These are phyloP conservation scores for Taphrina flavorubra DNA, from an alignment of 1,139 yeast species.

Conservation along the genomic window DNA sequence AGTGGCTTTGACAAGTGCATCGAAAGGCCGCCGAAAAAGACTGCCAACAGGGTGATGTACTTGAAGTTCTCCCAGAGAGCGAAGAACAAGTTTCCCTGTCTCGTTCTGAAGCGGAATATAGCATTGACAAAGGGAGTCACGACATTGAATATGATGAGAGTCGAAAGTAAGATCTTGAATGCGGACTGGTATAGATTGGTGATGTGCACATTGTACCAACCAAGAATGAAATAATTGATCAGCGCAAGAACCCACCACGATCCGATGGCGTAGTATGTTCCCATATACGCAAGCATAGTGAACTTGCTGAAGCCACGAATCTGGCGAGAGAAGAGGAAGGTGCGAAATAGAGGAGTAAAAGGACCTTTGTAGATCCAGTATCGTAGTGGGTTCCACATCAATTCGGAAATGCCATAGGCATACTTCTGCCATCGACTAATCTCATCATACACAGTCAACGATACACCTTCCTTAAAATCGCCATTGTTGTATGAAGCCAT, in stretches of 20 bases:
- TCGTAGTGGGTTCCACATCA: conserved; percentile 42
- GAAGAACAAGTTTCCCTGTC: conserved; percentile 39
- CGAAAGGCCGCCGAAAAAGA: conserved; percentile 45
- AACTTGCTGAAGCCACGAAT: conserved; percentile 44
- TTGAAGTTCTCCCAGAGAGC: conserved; percentile 43
- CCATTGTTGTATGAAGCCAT: conserved; percentile 42
- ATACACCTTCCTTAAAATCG: conserved; percentile 45
- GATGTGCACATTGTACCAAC: conserved; percentile 44
- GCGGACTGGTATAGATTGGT: conserved; percentile 44
- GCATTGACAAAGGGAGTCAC: conserved; percentile 44
- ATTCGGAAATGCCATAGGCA: conserved; percentile 44
- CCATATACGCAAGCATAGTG: conserved; percentile 45
- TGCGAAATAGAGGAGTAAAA: conserved; percentile 44
- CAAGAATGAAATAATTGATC: conserved; percentile 44
- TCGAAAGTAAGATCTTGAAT: conserved; percentile 43
- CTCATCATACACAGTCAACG: conserved; percentile 45
- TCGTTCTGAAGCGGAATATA: conserved; percentile 43
- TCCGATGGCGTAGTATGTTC: conserved; percentile 45
- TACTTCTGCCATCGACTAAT: conserved; percentile 46
- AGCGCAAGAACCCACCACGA: conserved; percentile 44
- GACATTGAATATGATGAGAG: conserved; percentile 43
- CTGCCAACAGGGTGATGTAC: conserved; percentile 41
- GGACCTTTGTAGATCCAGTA: conserved; percentile 43
- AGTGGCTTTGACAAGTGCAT: conserved; percentile 44
- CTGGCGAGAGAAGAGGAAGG: conserved; percentile 40